Base-by-base conservation (phyloP, 305 asterid species). In the Euphrasia arctica region DNA sequence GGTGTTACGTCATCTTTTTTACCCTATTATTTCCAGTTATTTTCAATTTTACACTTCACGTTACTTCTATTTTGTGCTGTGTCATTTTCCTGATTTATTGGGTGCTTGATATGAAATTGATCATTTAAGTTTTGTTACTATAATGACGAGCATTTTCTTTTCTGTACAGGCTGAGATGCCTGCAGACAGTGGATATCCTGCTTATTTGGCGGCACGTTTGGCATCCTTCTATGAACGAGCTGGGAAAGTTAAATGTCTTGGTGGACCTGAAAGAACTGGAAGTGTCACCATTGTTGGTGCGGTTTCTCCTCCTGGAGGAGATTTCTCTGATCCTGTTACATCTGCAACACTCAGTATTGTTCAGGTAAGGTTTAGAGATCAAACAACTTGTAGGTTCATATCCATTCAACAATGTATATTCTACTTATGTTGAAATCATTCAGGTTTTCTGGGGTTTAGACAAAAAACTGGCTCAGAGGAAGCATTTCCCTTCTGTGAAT, bases 361-460 rank as follows among this genome's bases (percentile, higher is more conserved):
- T 70, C 98, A 91, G 95, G 98, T 81, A 74, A 76, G 63, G 39
- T 3, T 75, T 60, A 57, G 64, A 27, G n/a, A 51, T 13, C 36
- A 9, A 58, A 72, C 65, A 60, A 15, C 70, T 49, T 65, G 58
- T 7, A 10, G 58, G 34, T 74, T 48, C 66, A 63, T 62, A 42
- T 58, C 61, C 12, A 4, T 63, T 27, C 41, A 61, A 52, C 62
- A 71, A 69, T 27, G 70, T 60, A 49, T 69, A 67, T 59, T 81
- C 66, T 67, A 54, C 69, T 27, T 48, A 27, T 70, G 63, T 58
- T 61, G 51, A 48, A 54, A 49, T 66, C 55, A 65, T 75, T 69
- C 83, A 91, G 98, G 98, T 91, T 74, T 91, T 91, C 82, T 91
- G 97, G 98, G 98, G 98, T 73, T 85, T 91, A 27, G 98, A 91